Evolutionary conservation across 331 rosid genomes (phyloP).

Genomic region (Ulmus americana): DNA sequence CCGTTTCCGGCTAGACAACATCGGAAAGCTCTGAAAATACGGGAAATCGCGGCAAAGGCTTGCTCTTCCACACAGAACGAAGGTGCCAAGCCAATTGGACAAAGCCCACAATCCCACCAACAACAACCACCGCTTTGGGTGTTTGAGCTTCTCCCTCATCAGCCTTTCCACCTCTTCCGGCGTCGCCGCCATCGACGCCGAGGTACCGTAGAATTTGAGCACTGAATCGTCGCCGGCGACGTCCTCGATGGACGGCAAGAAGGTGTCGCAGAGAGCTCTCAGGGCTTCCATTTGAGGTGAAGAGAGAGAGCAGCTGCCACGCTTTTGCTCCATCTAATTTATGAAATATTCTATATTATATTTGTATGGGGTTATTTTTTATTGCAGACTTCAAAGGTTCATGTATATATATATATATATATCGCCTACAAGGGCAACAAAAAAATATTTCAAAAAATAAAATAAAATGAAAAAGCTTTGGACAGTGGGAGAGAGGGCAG

Average conservation of each 20-base stretch:
- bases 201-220: slow-evolving; percentile 37
- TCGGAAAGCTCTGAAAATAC: slow-evolving; percentile 32
- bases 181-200: slow-evolving; percentile 66
- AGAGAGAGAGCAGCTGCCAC: too few species aligned
- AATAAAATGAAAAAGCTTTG: too few species aligned
- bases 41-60: slow-evolving; percentile 43
- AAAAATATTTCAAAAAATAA: too few species aligned
- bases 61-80: slow-evolving; percentile 35
- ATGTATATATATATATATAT: too few species aligned
- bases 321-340: too few species aligned
- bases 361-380: too few species aligned
- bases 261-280: slow-evolving; percentile 51
- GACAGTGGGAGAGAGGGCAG: too few species aligned
- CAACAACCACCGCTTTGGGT: slow-evolving; percentile 43
- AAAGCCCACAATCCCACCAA: slow-evolving; percentile 36
- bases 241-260: slow-evolving; percentile 48
- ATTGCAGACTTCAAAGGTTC: too few species aligned
- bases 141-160: slow-evolving; percentile 42
- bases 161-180: slow-evolving; percentile 49
- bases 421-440: too few species aligned
- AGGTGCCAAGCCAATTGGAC: slow-evolving; percentile 62
- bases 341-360: too few species aligned
- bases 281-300: slow-evolving; percentile 45
- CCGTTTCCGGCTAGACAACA: slow-evolving; percentile 33
- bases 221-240: slow-evolving; percentile 25